Conservation (phyloP, 2,329 filamentous ascomycete species). For the Cercospora zeae-maydis region DNA sequence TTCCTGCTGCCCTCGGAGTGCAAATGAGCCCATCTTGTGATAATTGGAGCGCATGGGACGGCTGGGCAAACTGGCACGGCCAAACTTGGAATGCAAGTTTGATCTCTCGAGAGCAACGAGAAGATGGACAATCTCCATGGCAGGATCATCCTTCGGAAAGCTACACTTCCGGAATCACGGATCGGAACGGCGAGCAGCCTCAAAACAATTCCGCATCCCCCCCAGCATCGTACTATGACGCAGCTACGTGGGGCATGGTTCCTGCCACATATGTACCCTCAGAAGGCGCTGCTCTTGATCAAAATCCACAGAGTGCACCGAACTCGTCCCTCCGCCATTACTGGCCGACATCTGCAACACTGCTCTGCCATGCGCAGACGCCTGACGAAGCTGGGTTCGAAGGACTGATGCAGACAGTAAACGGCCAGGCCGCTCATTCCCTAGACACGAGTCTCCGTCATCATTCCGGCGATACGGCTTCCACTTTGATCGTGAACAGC, state of each 20-base stretch:
- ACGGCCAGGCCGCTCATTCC: background rate
- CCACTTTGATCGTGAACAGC: background rate
- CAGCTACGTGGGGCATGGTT: background rate
- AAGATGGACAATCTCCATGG: background rate
- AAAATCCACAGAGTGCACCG: background rate
- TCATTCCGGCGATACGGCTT: background rate
- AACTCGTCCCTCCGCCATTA: background rate
- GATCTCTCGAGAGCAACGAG: background rate
- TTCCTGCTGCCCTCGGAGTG: background rate
- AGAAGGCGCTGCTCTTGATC: background rate
- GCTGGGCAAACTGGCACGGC: slow-evolving; percentile 7
- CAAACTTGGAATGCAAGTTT: background rate
- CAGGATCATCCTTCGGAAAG: background rate
- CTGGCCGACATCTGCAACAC: background rate
- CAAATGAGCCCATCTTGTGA: slow-evolving; percentile 6
- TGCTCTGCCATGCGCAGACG: background rate
- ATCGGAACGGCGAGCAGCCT: background rate
- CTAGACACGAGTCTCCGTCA: background rate
- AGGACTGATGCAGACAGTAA: background rate
- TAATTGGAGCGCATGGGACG: background rate
- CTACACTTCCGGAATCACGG: background rate
- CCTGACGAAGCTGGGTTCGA: background rate
- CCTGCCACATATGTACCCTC: background rate
- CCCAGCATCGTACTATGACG: background rate
- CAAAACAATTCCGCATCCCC: background rate